Evolutionary conservation across 176 grass and related monocot species (phyloP).

Genomic region (Avena eriantha): DNA sequence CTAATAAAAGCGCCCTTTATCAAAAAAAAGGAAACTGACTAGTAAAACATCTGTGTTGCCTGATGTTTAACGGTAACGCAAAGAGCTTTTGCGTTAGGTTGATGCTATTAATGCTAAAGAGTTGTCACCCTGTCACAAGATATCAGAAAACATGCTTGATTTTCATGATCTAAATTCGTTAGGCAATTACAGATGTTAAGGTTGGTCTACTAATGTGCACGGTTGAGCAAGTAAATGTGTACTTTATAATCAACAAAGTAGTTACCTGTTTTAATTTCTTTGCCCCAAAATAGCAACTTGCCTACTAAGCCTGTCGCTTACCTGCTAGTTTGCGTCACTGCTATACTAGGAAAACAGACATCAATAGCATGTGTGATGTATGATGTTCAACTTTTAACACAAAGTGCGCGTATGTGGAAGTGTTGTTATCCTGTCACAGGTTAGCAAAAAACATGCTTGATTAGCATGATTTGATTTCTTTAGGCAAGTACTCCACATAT

Average conservation of each 20-base stretch:
- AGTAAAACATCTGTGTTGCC: not conserved
- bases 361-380: no score
- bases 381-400: no score
- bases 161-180: constrained; percentile 7
- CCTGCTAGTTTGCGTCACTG: not conserved
- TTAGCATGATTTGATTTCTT: constrained; percentile 14
- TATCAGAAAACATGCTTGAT: not conserved
- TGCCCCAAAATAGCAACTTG: not conserved
- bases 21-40: no score
- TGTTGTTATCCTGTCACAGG: not conserved
- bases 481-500: constrained; percentile 14
- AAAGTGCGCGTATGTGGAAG: not conserved
- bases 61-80: not conserved
- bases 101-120: not conserved
- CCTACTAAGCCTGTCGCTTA: not conserved
- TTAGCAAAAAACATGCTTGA: not conserved
- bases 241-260: not conserved
- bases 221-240: not conserved
- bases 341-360: not conserved
- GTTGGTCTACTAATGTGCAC: constrained; percentile 29
- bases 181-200: constrained; percentile 24
- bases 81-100: not conserved
- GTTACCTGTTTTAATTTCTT: not conserved
- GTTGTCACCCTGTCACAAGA: constrained; percentile 1
- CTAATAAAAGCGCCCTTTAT: no score